A percentile compares a stretch with the other conserved stretches of the same genome.
These are phyloP conservation scores for Nothophaeocryptopus gaeumannii DNA, from an alignment of 2,329 filamentous ascomycete species.

Conservation along the genomic window DNA sequence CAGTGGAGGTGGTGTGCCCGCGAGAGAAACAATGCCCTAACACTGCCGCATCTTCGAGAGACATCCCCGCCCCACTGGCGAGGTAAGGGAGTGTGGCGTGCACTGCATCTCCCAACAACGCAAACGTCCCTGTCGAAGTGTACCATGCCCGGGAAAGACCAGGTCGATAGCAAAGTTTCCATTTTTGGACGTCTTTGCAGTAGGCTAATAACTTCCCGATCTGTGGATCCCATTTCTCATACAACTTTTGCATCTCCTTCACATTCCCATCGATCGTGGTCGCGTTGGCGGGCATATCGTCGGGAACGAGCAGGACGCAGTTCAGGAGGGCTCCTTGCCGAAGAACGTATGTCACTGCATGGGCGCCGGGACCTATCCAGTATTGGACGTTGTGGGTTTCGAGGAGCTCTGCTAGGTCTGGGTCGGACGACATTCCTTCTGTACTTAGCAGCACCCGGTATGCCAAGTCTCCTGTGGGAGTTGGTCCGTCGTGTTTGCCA, in stretches of 20 bases:
- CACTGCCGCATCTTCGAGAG: conserved; percentile 59
- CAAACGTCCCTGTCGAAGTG: conserved; percentile 55
- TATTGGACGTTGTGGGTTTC: conserved; percentile 52
- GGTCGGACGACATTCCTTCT: conserved; percentile 47
- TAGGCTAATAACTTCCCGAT: conserved; percentile 54
- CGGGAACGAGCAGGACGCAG: conserved; percentile 52
- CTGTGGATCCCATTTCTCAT: conserved; percentile 53
- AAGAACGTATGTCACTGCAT: conserved; percentile 54
- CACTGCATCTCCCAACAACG: conserved; percentile 62
- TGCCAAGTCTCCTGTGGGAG: conserved; percentile 51
- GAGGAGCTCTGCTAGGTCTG: conserved; percentile 46
- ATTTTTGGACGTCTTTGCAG: conserved; percentile 60
- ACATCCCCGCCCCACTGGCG: conserved; percentile 58
- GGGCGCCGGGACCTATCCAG: conserved; percentile 53
- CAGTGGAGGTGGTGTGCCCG: neutral
- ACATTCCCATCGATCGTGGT: conserved; percentile 51
- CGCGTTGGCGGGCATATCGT: conserved; percentile 47
- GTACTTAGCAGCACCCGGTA: conserved; percentile 50
- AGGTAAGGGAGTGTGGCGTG: conserved; percentile 65
- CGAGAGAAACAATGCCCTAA: conserved; percentile 40
- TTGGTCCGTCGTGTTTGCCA: conserved; percentile 46
- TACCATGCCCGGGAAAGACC: conserved; percentile 55
- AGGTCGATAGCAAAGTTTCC: conserved; percentile 58
- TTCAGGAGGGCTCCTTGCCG: conserved; percentile 50
- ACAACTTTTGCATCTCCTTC: conserved; percentile 54